Evolutionary conservation across 2,329 filamentous ascomycete genomes (phyloP).

Genomic region (Scedosporium minutisporum): DNA sequence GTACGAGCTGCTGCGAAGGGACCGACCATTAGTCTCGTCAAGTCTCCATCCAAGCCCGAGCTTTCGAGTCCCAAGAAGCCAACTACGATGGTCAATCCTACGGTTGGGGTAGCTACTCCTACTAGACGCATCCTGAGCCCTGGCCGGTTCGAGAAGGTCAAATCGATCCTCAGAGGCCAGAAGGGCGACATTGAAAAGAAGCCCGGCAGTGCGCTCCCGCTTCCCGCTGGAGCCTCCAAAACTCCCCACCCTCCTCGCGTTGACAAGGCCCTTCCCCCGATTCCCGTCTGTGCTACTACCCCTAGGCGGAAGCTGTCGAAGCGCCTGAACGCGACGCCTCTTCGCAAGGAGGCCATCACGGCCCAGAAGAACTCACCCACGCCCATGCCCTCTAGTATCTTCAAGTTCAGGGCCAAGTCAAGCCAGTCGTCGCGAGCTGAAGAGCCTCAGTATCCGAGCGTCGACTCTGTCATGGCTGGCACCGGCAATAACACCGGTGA

Average conservation of each 20-base stretch:
- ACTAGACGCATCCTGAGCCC: conserved; percentile 33
- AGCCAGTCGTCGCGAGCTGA: conserved; percentile 2
- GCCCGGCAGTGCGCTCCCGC: conserved; percentile 36
- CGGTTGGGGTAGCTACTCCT: conserved; percentile 19
- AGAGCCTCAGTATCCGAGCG: conserved; percentile 17
- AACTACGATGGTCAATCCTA: conserved; percentile 38
- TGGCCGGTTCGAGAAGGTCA: conserved; percentile 44
- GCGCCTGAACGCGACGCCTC: conserved; percentile 54
- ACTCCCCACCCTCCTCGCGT: conserved; percentile 34
- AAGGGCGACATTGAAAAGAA: conserved; percentile 25
- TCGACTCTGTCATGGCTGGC: conserved; percentile 18
- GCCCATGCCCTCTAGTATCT: conserved; percentile 39
- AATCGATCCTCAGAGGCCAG: conserved; percentile 42
- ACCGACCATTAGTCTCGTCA: conserved; percentile 22
- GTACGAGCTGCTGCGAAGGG: conserved; percentile 33
- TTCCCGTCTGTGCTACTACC: conserved; percentile 38
- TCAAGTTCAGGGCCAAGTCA: conserved; percentile 28
- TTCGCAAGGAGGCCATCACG: conserved; percentile 17
- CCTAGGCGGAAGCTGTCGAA: conserved; percentile 60
- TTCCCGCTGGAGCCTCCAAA: conserved; percentile 24
- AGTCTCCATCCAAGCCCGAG: conserved; percentile 37
- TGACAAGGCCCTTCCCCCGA: conserved; percentile 42
- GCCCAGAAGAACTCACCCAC: conserved; percentile 46
- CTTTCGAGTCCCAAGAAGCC: conserved; percentile 34
- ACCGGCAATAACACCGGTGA: conserved; percentile 13